phyloP scores from a whole-genome alignment of 2,329 filamentous ascomycete species.

The Elsinoe arachidis region DNA sequence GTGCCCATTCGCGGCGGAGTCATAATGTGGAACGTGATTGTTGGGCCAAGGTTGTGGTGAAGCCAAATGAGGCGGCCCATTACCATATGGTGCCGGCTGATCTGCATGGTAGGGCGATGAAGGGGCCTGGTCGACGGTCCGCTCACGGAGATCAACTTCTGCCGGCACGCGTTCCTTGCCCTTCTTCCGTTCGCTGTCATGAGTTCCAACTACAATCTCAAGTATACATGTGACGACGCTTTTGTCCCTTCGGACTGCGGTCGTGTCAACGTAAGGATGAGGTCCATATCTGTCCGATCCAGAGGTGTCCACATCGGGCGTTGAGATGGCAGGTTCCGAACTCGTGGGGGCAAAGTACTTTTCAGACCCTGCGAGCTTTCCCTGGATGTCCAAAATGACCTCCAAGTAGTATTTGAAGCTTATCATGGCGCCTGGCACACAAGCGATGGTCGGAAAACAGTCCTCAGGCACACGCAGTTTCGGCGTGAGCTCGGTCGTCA shows the following conservation, averaged over 20 bases:
- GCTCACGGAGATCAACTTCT: background rate
- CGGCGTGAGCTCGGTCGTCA: slow-evolving; percentile 72
- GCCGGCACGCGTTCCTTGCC: slow-evolving; percentile 29
- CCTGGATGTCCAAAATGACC: slow-evolving; percentile 84
- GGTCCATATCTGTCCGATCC: slow-evolving; percentile 14
- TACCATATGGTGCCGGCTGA: background rate
- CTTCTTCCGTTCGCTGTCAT: slow-evolving; percentile 57
- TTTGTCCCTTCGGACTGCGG: slow-evolving; percentile 77
- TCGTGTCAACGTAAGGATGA: slow-evolving; percentile 52
- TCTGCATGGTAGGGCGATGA: background rate
- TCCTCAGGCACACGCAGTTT: slow-evolving; percentile 82
- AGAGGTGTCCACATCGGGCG: slow-evolving; percentile 1
- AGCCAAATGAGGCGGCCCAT: background rate
- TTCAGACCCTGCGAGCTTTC: slow-evolving; percentile 70
- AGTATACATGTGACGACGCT: slow-evolving; percentile 82
- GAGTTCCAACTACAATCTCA: slow-evolving; percentile 78
- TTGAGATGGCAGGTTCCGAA: slow-evolving; percentile 5
- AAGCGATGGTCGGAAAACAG: slow-evolving; percentile 81
- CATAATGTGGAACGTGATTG: background rate
- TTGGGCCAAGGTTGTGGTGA: background rate
- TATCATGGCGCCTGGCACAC: slow-evolving; percentile 87
- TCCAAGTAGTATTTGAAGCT: slow-evolving; percentile 92
- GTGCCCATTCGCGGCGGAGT: background rate
- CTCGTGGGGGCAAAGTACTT: slow-evolving; percentile 27
- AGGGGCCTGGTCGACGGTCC: background rate